Evolutionary conservation across 768 basidiomycete genomes (phyloP), one percentile per base, ranked within the genome.

Genomic region (Suillus cothurnatus): DNA sequence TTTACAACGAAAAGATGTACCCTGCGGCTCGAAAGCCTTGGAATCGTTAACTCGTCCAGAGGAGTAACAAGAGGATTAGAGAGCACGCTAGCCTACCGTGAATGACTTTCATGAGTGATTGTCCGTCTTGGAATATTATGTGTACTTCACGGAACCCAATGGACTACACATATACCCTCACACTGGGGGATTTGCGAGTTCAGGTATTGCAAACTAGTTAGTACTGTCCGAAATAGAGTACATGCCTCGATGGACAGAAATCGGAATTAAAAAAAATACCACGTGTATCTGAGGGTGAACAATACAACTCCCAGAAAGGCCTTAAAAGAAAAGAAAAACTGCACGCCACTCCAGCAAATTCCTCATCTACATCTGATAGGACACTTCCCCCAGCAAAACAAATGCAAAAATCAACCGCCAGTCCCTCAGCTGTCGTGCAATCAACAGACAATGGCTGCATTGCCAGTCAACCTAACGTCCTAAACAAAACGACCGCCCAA

Each of bases 401-500:
- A 56, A 56, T 36, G 34, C 55, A 36, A 17, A 23, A 57, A n/a
- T 36, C 34, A 57, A 36, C n/a, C 21, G 3, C 34, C n/a, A 57
- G 55, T 21, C 34, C 55, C 34, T 57, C 34, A 23, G n/a, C 14
- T 14, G 14, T 7, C 1, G n/a, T 36, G 61, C 28, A 52, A 19
- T 70, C 67, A 55, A 12, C n/a, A 47, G n/a, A 23, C 64, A 43
- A 26, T 62, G 59, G 64, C 63, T 64, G 41, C 64, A 61, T 43
- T 66, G 14, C 59, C 43, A 38, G 39, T 31, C 43, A 59, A 14
- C 15, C 0, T 21, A 45, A 7, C 31, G 3, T 4, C 31, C 9
- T 17, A 14, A 47, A 57, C 2, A 8, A 28, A 23, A n/a, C n/a
- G n/a, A n/a, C 60, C 32, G 39, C 26, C 32, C 4, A n/a, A 15